phyloP scores from a whole-genome alignment of 1,139 yeast genomes.

The Trichomonascaceae sp. region DNA sequence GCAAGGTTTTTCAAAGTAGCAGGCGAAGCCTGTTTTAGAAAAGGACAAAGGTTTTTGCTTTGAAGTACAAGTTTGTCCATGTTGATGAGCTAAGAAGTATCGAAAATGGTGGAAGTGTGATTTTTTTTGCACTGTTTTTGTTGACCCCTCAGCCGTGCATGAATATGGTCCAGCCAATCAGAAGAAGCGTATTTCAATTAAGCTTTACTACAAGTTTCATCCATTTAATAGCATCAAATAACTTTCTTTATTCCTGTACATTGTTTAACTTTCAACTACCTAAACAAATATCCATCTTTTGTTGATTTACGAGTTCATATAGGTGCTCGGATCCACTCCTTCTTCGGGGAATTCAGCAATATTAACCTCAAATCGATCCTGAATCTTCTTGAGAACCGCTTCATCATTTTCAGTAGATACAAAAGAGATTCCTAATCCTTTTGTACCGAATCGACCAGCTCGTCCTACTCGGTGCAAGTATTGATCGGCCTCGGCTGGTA shows the following conservation, averaged over 20 bases:
- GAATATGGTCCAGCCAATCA: neutral
- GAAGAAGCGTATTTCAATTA: neutral
- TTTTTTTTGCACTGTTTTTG: neutral
- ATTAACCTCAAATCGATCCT: slow-evolving; percentile 95
- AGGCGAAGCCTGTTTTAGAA: slow-evolving; percentile 60
- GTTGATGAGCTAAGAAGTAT: neutral
- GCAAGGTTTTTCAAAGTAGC: slow-evolving; percentile 42
- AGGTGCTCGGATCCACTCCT: slow-evolving; percentile 96
- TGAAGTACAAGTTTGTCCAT: slow-evolving; percentile 82
- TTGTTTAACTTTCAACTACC: neutral
- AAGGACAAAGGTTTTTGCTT: slow-evolving; percentile 80
- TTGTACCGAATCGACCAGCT: slow-evolving; percentile 99
- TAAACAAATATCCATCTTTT: neutral
- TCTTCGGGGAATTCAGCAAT: slow-evolving; percentile 94
- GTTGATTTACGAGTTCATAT: slow-evolving; percentile 77
- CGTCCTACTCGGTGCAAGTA: slow-evolving; percentile 99
- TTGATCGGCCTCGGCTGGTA: slow-evolving; percentile 84
- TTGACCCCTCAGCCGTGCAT: neutral
- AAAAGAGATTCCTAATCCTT: slow-evolving; percentile 92
- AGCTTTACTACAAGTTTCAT: neutral
- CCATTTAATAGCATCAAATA: no score
- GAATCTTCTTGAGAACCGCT: slow-evolving; percentile 85
- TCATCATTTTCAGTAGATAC: slow-evolving; percentile 84
- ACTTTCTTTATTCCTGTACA: neutral
- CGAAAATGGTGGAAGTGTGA: neutral